A percentile compares a stretch with the other conserved stretches of the same genome.
These are phyloP conservation scores for Trichoderma asperellum DNA, from an alignment of 2,329 filamentous ascomycete genomes.

Conservation along the genomic window DNA sequence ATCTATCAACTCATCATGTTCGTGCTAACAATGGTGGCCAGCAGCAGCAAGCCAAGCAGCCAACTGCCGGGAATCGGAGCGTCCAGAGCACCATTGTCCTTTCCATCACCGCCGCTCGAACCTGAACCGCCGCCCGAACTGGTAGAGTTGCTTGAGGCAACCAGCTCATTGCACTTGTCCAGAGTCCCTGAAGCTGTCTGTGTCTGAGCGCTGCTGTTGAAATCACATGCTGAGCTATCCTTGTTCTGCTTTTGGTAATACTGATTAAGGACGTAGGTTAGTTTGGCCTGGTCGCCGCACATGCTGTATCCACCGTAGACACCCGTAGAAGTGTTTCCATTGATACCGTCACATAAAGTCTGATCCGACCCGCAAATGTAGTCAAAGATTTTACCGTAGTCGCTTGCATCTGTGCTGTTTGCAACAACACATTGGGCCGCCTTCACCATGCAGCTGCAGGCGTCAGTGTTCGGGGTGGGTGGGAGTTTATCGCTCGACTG, in stretches of 20 bases:
- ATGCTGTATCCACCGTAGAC: slow-evolving; percentile 78
- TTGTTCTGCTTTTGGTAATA: slow-evolving; percentile 59
- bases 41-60: neutral
- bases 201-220: neutral
- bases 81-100: neutral
- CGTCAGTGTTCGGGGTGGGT: slow-evolving; percentile 74
- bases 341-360: slow-evolving; percentile 68
- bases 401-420: slow-evolving; percentile 61
- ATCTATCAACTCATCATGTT: neutral
- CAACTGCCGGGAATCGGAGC: neutral
- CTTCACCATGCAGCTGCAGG: slow-evolving; percentile 83
- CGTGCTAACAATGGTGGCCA: neutral
- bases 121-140: neutral
- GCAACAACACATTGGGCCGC: slow-evolving; percentile 68
- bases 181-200: slow-evolving; percentile 2
- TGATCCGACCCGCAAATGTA: slow-evolving; percentile 67
- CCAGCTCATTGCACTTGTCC: slow-evolving; percentile 1
- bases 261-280: slow-evolving; percentile 72
- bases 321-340: slow-evolving; percentile 67
- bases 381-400: slow-evolving; percentile 71
- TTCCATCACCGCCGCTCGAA: neutral
- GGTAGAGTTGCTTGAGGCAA: neutral
- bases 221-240: neutral
- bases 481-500: slow-evolving; percentile 68
- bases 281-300: slow-evolving; percentile 71